Base-by-base conservation (phyloP, 1,284 basidiomycete species). In the Heterobasidion parviporum region DNA sequence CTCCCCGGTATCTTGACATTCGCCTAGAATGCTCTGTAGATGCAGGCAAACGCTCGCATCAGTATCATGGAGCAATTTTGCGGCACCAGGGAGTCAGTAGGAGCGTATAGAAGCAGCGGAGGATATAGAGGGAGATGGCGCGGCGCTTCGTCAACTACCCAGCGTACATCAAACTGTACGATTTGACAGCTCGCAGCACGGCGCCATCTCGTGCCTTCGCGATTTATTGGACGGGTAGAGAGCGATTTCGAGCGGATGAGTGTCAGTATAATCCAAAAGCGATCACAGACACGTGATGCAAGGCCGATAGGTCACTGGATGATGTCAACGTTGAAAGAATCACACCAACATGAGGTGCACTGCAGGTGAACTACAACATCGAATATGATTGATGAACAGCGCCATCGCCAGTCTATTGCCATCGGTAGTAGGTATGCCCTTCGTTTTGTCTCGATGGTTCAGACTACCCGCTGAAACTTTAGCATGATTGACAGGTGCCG, bases 141-240 rank as follows among this genome's bases (percentile, higher is more conserved):
- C 26, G 26, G 26, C 26, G 26, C 26, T 26, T 26, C 26, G 26
- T 5, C 26, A 26, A 6, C 26, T 26, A 26, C 26, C 26, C 26
- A 26, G 26, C 26, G 26, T 26, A 26, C 5, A 26, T 26, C 26
- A 26, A 6, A 26, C 26, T 6, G 26, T 26, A 26, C 4, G 4
- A 26, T 26, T 15, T 2, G 50, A 62, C 16, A 6, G 56, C 3
- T 54, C 58, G 1, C 60, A 73, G 15, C 79, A 81, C 0, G 75
- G 74, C 59, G 70, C 63, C 56, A 78, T 76, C 4, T 85, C 83
- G 80, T 70, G 71, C 8, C 65, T 1, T 61, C 65, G 15, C 63
- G 66, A 2, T 82, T 81, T 57, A 60, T 61, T 3, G 79, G 80
- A 2, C 56, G 52, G 3, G 72, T 82, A 26, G 54, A 65, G 54